phyloP scores from a whole-genome alignment of 306 rosid species.

The Hippophae gyantsensis region DNA sequence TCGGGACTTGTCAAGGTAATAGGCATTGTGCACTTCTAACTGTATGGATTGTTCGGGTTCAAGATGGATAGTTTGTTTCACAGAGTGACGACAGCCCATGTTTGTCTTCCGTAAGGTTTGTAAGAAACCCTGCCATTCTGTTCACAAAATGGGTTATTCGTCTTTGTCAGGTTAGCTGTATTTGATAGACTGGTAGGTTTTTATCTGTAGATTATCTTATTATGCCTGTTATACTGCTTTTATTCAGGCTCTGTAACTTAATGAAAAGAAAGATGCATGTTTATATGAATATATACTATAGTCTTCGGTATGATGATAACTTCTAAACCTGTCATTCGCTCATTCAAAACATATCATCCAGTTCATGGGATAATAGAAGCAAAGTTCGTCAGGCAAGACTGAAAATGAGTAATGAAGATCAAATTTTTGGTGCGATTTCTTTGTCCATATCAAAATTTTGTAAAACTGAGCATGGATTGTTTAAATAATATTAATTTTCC shows the following conservation, averaged over 20 bases:
- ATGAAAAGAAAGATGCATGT: slow-evolving; percentile 31
- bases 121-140: slow-evolving; percentile 49
- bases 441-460: too few species aligned
- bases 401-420: too few species aligned
- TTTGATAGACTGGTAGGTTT: slow-evolving; percentile 52
- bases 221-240: slow-evolving; percentile 34
- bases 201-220: slow-evolving; percentile 47
- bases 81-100: slow-evolving; percentile 40
- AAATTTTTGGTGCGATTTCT: too few species aligned
- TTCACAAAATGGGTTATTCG: slow-evolving; percentile 49
- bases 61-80: slow-evolving; percentile 32
- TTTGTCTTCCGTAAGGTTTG: slow-evolving; percentile 57
- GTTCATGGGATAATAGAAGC: too few species aligned
- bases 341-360: neutral
- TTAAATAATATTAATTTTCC: too few species aligned
- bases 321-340: slow-evolving; percentile 19
- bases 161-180: slow-evolving; percentile 57
- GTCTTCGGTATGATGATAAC: slow-evolving; percentile 31
- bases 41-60: slow-evolving; percentile 48
- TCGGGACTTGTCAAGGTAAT: slow-evolving; percentile 22
- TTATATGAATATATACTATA: slow-evolving; percentile 33
- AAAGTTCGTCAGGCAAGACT: too few species aligned
- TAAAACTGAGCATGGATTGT: too few species aligned
- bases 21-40: slow-evolving; percentile 31
- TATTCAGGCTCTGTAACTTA: slow-evolving; percentile 46